Base-by-base conservation (phyloP, 2,329 filamentous ascomycete species). In the Fusarium decemcellulare region DNA sequence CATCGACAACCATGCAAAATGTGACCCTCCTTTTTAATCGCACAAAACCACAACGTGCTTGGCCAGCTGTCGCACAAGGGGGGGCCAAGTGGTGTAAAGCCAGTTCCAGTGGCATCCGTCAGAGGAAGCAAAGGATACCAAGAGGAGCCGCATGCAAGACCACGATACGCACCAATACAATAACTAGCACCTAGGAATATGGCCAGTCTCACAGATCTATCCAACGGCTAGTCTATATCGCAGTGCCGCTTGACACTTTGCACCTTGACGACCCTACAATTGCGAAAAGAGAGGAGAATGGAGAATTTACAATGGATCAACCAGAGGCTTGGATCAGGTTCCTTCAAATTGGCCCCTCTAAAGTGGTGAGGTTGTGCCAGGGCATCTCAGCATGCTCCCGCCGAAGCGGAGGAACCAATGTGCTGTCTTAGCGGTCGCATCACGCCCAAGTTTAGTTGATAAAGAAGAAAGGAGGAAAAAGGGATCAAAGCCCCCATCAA, bases 391-490 rank as follows among this genome's bases (percentile, higher is more conserved):
- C 89, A 90, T 85, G 82, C 83, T 84, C 83, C 86, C 83, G 82
- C 80, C 79, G 76, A 80, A 74, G 82, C 80, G 83, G 81, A 82
- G 83, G 85, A 83, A 79, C 80, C 80, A 82, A 87, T 90, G 80
- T 82, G 80, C 82, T 86, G 84, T 78, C 80, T 82, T 78, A 65
- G 52, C 86, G 86, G 84, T 84, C 90, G 92, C 92, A 87, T 94
- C 91, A 91, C 85, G 79, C 88, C 90, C 91, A 90, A 88, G 88
- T 76, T 89, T 93, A 93, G 91, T 93, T 93, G 90, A 87, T 88
- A 81, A 79, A 82, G 85, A 87, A 82, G 81, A 84, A 18, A 70
- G 43, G 50, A 76, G 60, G 67, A 58, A 71, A 57, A 56, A 62
- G 40, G 54, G 56, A 68, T 68, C 71, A 52, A 9, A 18, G 36